Base-by-base conservation (phyloP, 1,139 yeast species). In the Suhomyces bribrorum region DNA sequence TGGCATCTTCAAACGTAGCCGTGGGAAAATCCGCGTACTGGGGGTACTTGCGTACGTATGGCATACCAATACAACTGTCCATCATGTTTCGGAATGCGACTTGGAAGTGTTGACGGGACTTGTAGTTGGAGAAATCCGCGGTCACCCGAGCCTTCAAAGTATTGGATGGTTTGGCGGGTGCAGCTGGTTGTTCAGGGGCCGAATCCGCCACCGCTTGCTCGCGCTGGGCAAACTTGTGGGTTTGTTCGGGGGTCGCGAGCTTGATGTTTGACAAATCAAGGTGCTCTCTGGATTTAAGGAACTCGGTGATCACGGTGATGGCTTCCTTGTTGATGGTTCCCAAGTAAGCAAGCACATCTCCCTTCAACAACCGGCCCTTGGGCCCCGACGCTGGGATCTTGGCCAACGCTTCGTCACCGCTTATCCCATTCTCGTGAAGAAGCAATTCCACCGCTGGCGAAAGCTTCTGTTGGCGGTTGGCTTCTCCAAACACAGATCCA, bases 311-410 rank as follows among this genome's bases (percentile, higher is more conserved):
- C 16, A 64, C 58, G 14, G 62, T 59, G 20, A 83, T 79, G 9
- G 81, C 65, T 6, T 75, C 79, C 34, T 67, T 54, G 12, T 85
- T 62, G 42, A 90, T 86, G 46, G 76, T 61, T 18, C 97, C 97
- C 41, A 90, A 60, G 57, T 79, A 81, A 1, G 95, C 94, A 49
- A 90, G 74, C 1, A 90, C 88, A 59, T 92, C 98, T 46, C 97
- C 97, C 66, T 86, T 86, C 49, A 89, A 72, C 35, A 92, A 61
- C 54, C 96, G 77, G 14, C 97, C 97, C 44, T 81, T 75, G 26
- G 95, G 95, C 11, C 97, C 98, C 1, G 96, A 75, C 6, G 97
- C 95, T 25, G 77, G 72, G 50, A 92, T 87, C 48, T 83, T 79
- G 14, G 65, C 58, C 23, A 86, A 49, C 0, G 96, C 96, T 13